phyloP scores from a whole-genome alignment of 768 basidiomycete species.

The Leccinum rimulosum region DNA sequence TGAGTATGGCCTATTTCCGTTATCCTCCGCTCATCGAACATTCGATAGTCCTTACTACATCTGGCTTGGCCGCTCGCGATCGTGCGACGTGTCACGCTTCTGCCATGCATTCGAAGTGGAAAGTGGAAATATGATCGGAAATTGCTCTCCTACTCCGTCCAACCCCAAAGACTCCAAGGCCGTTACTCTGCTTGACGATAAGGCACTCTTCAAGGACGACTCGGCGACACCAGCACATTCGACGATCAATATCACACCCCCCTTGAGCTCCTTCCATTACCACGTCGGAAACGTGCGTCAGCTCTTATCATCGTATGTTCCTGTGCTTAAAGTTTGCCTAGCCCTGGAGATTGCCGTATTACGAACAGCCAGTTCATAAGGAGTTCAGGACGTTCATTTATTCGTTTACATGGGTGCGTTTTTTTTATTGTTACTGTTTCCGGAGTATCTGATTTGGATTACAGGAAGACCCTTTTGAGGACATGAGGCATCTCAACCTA shows the following conservation, averaged over 20 bases:
- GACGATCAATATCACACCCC: conserved; percentile 50
- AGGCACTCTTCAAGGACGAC: conserved; percentile 31
- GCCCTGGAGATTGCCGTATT: conserved; percentile 69
- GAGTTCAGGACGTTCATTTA: conserved; percentile 64
- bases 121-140: conserved; percentile 57
- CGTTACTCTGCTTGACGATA: conserved; percentile 42
- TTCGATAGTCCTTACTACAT: conserved; percentile 62
- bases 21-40: background rate
- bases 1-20: conserved; percentile 24
- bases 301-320: background rate
- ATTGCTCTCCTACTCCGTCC: conserved; percentile 41
- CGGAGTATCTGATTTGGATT: conserved; percentile 2
- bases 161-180: conserved; percentile 34
- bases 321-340: conserved; percentile 20
- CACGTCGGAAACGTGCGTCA: conserved; percentile 45
- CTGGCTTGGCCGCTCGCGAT: conserved; percentile 68
- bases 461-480: conserved; percentile 72
- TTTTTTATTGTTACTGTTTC: background rate
- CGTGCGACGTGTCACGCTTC: conserved; percentile 53
- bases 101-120: conserved; percentile 63
- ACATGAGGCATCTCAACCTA: conserved; percentile 62
- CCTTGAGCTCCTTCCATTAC: conserved; percentile 64
- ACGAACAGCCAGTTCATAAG: conserved; percentile 66
- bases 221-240: conserved; percentile 20
- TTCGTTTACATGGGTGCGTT: conserved; percentile 56